These are phyloP conservation scores for Westerdykella ornata DNA, from an alignment of 2,329 filamentous ascomycete genomes.

Conservation along the genomic window DNA sequence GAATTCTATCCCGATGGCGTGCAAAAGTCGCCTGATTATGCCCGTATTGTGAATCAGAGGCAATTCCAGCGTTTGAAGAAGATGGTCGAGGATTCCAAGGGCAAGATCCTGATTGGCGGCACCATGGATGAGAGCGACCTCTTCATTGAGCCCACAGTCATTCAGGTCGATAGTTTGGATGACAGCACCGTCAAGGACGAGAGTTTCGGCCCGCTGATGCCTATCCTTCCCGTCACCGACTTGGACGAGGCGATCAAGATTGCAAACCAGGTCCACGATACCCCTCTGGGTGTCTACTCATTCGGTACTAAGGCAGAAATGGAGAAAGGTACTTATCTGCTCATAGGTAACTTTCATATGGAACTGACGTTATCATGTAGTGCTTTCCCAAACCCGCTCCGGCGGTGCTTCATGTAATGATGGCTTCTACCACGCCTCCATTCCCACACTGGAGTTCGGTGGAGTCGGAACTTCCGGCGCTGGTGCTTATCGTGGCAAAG, in stretches of 20 bases:
- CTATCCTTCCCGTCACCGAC: slow-evolving; percentile 68
- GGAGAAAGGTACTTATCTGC: slow-evolving; percentile 53
- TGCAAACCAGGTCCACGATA: slow-evolving; percentile 73
- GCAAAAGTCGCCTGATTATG: slow-evolving; percentile 69
- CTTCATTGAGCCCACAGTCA: slow-evolving; percentile 88
- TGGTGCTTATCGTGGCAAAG: slow-evolving; percentile 70
- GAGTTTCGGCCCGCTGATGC: slow-evolving; percentile 88
- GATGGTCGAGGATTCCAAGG: slow-evolving; percentile 78
- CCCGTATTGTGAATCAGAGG: slow-evolving; percentile 69
- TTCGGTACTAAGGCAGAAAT: slow-evolving; percentile 79
- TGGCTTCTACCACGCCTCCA: slow-evolving; percentile 62
- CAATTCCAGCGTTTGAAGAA: slow-evolving; percentile 80
- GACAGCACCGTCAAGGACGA: slow-evolving; percentile 78
- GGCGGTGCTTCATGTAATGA: slow-evolving; percentile 49
- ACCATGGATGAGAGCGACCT: slow-evolving; percentile 70
- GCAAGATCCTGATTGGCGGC: slow-evolving; percentile 82
- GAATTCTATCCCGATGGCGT: slow-evolving; percentile 81
- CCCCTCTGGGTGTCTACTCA: slow-evolving; percentile 74
- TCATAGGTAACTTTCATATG: too few species aligned
- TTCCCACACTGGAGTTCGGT: slow-evolving; percentile 70
- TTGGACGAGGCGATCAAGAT: slow-evolving; percentile 81
- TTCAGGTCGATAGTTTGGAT: slow-evolving; percentile 68
- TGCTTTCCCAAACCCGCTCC: slow-evolving; percentile 45
- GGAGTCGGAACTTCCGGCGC: slow-evolving; percentile 74
- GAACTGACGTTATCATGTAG: slow-evolving; percentile 10